Evolutionary conservation across 352 stramenopile species (phyloP).

Genomic region (Thraustochytrium sp.): DNA sequence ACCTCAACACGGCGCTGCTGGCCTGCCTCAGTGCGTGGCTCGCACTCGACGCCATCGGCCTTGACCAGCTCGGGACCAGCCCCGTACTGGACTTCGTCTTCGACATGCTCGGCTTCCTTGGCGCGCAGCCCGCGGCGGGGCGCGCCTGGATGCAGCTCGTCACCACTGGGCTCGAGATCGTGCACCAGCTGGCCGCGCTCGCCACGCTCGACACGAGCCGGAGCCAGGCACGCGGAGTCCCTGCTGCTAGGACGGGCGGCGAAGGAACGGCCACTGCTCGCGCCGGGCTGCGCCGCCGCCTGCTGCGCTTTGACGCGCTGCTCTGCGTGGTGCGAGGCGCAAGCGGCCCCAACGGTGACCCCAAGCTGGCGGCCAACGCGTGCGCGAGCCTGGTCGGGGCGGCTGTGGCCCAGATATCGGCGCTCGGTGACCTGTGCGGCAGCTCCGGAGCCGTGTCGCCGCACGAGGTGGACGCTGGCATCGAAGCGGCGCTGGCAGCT

Average conservation of each 20-base stretch:
- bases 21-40: neutral
- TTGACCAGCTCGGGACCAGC: neutral
- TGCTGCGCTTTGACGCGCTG: neutral
- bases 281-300: neutral
- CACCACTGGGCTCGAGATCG: neutral
- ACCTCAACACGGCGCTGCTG: neutral
- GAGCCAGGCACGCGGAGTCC: neutral
- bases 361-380: neutral
- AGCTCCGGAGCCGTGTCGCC: neutral
- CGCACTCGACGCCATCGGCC: neutral
- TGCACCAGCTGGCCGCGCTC: neutral
- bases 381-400: neutral
- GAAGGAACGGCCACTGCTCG: neutral
- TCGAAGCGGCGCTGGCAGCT: neutral
- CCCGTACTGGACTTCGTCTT: neutral
- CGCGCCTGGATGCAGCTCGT: neutral
- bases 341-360: neutral
- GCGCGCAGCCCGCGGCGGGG: neutral
- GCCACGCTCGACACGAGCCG: neutral
- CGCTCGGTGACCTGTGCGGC: neutral
- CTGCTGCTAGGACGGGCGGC: neutral
- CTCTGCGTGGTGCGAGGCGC: neutral
- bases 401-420: neutral
- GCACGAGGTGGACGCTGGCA: neutral
- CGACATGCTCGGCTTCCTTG: neutral